phyloP scores from a whole-genome alignment of 495 filamentous ascomycete species.

The Tetracladium setigerum region DNA sequence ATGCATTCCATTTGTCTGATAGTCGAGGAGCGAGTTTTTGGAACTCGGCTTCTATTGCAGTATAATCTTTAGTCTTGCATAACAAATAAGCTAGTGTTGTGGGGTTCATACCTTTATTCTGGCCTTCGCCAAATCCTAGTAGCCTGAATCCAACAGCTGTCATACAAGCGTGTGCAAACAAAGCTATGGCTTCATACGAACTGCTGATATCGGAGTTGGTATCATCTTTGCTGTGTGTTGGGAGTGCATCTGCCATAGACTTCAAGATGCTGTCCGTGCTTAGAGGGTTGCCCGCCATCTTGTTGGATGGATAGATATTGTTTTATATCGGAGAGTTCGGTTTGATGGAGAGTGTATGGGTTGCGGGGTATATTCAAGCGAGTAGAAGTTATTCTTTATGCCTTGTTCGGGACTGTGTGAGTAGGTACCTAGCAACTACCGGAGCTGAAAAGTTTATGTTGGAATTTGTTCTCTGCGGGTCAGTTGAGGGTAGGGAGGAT shows the following conservation, averaged over 20 bases:
- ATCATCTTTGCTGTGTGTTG: constrained; percentile 40
- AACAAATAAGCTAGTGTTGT: background rate
- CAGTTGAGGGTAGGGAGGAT: no score
- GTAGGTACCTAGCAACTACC: no score
- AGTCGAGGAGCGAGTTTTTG: constrained; percentile 46
- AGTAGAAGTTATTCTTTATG: no score
- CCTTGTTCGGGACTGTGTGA: no score
- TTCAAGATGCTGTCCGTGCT: constrained; percentile 36
- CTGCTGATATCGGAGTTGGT: constrained; percentile 58
- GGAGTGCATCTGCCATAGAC: constrained; percentile 50
- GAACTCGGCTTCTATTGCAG: constrained; percentile 32
- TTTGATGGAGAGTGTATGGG: no score
- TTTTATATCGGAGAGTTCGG: no score
- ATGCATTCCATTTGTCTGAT: constrained; percentile 69
- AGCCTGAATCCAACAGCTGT: constrained; percentile 71
- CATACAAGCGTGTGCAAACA: constrained; percentile 83
- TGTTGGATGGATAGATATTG: background rate
- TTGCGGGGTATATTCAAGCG: no score
- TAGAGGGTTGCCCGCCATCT: constrained; percentile 24
- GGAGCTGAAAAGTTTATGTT: no score
- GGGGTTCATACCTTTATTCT: constrained; percentile 47
- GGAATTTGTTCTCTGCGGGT: no score
- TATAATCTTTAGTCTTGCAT: constrained; percentile 5
- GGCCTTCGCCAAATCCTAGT: constrained; percentile 74
- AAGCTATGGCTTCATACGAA: constrained; percentile 76